These are phyloP conservation scores for Candida rishiriensis DNA, from an alignment of 805 yeast genomes.

Conservation along the genomic window DNA sequence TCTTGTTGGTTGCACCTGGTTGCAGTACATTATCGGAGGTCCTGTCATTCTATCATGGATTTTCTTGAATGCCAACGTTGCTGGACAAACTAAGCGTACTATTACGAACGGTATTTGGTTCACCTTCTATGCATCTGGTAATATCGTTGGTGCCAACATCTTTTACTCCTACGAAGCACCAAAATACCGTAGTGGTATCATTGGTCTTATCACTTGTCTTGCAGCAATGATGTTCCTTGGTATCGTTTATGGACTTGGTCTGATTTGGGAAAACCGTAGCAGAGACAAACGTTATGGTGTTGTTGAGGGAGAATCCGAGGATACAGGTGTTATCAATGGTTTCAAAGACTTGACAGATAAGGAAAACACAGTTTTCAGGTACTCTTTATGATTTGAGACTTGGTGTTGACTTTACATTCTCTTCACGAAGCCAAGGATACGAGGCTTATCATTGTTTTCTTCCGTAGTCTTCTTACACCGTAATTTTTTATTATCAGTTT, in stretches of 20 bases:
- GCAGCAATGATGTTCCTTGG: slow-evolving; percentile 11
- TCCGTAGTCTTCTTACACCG: too few species aligned
- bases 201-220: slow-evolving; percentile 28
- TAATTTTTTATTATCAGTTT: too few species aligned
- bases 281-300: slow-evolving; percentile 37
- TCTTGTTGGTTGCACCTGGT: slow-evolving; percentile 10
- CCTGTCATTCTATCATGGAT: slow-evolving; percentile 14
- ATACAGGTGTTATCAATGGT: slow-evolving; percentile 35
- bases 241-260: slow-evolving; percentile 7
- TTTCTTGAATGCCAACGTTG: slow-evolving; percentile 40
- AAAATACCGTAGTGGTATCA: slow-evolving; percentile 52
- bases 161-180: slow-evolving; percentile 49
- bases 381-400: slow-evolving; percentile 19
- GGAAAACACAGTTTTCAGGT: slow-evolving; percentile 54
- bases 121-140: slow-evolving; percentile 51
- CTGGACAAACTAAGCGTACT: slow-evolving; percentile 56
- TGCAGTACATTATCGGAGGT: slow-evolving; percentile 8
- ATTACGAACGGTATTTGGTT: slow-evolving; percentile 49
- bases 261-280: slow-evolving; percentile 39
- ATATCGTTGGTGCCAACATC: slow-evolving; percentile 59
- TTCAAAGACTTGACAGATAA: slow-evolving; percentile 57
- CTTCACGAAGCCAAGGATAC: too few species aligned
- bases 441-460: too few species aligned
- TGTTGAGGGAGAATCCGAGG: slow-evolving; percentile 13
- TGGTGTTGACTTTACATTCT: too few species aligned